Base-by-base conservation (phyloP, 768 basidiomycete genomes). In the Tricholoma sp. region DNA sequence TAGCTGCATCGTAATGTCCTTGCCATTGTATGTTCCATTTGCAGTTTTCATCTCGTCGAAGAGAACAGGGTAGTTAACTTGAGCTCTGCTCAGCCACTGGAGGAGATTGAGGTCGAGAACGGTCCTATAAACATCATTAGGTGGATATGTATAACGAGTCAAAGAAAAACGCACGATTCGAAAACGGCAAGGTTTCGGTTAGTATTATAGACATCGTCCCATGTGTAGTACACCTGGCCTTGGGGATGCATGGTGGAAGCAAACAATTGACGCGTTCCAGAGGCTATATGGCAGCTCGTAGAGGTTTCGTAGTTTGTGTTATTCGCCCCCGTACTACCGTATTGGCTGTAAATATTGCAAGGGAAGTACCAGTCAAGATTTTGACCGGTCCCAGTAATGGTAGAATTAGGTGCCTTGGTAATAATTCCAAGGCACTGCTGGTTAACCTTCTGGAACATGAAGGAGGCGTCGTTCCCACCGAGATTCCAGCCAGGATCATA, bases 301-400 rank as follows among this genome's bases (percentile, higher is more conserved):
- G 72, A 70, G 6, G 69, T 61, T 32, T 82, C 83, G 63, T 94
- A 94, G 33, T 76, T 80, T 1, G 90, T 89, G 28, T 80, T 59
- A 68, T 98, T 95, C 59, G 78, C 76, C 1, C 78, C 74, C 3
- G 74, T 72, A 10, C 68, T 83, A 5, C 86, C 84, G 60, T 77
- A 78, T 72, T 95, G 94, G 62, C 84, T 80, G 74, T 79, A 88
- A 45, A 96, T 73, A 66, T 99, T 98, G 78, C 97, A 99, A 1
- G 97, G 97, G 73, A 98, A 97, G 70, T 98, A 98, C 95, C 95
- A 98, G 59, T 91, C 89, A 64, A 94, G 70, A 48, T 75, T 66
- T 50, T 75, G 72, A 32, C 84, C 83, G 6, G 68, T 79, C 33
- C 83, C 81, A 3, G 83, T 76, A 64, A 98, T 96, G 54, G 79